Base-by-base conservation (phyloP, 192 early-diverging fungal species). In the Backusella luteola region DNA sequence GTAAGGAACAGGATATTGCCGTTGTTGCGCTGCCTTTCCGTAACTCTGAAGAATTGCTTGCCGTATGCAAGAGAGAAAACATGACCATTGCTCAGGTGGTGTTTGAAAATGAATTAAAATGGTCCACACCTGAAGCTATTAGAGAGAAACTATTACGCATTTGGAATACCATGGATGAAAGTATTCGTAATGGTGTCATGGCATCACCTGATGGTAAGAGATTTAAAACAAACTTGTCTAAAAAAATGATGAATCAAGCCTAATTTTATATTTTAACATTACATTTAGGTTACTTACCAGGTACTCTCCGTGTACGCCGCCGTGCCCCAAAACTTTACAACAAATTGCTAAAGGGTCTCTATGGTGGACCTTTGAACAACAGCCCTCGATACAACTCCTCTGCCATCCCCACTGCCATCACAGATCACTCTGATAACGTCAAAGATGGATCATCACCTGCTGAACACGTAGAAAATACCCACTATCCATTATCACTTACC, bases 11-110 rank as follows among this genome's bases (percentile, higher is more conserved):
- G 79, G 91, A 94, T 73, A 71, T 91, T 56, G 91, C 94, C 52
- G 90, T 89, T 1, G 94, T 94, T 15, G 92, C 94, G 1, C 76
- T 98, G 36, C 95, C 97, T 2, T 98, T 98, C 82, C 81, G 87
- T 42, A 93, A 94, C 29, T 93, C 92, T 34, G 86, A 88, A 46
- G 92, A 92, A 69, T 78, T 98, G 38, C 80, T 98, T 38, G 85
- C 92, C 32, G 87, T 96, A n/a, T 98, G 97, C 77, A 80, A 91
- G 67, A 86, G 91, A 49, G 90, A 96, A 80, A 85, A 92, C 66
- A 87, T 96, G 87, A 90, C 94, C 19, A 98, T 98, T 82, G 96
- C 97, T 17, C 93, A 98, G 76, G 95, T 98, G 0, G 97, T 98
- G 1, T 96, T 91, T 77, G 88, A 93, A 75, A 98, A 98, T 80